Evolutionary conservation across 352 stramenopile genomes (phyloP).

Genomic region (Elongisporangium prolatum): DNA sequence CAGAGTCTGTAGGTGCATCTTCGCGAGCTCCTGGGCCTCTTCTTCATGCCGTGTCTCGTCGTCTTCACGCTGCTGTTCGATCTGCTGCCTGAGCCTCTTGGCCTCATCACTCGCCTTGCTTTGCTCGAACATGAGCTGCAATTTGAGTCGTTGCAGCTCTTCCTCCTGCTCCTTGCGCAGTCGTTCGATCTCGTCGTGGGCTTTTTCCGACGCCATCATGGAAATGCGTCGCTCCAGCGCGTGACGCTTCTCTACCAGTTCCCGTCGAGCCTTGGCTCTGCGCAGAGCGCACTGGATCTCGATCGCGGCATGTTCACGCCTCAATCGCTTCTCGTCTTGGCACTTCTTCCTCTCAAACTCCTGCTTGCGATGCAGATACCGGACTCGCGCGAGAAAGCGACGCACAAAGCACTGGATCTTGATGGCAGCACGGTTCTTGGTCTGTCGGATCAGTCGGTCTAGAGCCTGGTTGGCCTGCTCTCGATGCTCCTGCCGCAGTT

Average conservation of each 20-base stretch:
- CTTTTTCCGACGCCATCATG: conserved; percentile 78
- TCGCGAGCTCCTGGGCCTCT: conserved; percentile 52
- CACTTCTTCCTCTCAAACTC: conserved; percentile 25
- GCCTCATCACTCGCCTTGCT: conserved; percentile 44
- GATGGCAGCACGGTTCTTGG: conserved; percentile 51
- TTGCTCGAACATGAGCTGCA: conserved; percentile 60
- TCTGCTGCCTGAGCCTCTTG: conserved; percentile 17
- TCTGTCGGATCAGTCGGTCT: conserved; percentile 49
- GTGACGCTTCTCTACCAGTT: conserved; percentile 37
- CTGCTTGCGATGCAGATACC: conserved; percentile 22
- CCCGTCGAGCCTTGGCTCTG: conserved; percentile 26
- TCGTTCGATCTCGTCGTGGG: conserved; percentile 73
- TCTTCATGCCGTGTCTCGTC: conserved; percentile 37
- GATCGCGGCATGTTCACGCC: conserved; percentile 44
- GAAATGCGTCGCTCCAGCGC: conserved; percentile 80
- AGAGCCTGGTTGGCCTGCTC: conserved; percentile 47
- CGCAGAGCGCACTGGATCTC: conserved; percentile 68
- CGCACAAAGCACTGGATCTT: conserved; percentile 68
- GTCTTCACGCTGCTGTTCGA: conserved; percentile 43
- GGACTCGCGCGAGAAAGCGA: conserved; percentile 39
- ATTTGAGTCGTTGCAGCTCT: conserved; percentile 56
- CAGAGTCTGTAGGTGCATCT: conserved; percentile 45
- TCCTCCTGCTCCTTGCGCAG: conserved; percentile 68
- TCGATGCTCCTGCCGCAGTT: conserved; percentile 30
- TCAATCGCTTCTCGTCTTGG: conserved; percentile 19